A percentile compares a stretch with the other conserved stretches of the same genome.
Evolutionary conservation across 352 stramenopile species (phyloP).

Genomic region (Globisporangium recalcitrans): DNA sequence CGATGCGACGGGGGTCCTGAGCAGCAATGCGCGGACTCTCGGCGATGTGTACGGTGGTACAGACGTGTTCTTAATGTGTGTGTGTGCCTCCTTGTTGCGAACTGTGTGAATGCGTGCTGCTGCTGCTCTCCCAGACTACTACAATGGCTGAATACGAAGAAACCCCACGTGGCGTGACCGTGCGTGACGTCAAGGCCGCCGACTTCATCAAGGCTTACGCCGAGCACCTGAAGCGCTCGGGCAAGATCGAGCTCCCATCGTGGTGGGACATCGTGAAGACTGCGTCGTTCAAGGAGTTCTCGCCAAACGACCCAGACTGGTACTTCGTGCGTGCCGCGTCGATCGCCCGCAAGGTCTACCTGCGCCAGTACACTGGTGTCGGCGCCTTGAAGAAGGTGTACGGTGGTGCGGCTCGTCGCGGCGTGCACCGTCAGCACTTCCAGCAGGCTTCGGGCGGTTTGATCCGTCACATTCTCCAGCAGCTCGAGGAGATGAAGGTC

Average conservation of each 20-base stretch:
- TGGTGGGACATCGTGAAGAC: slow-evolving; percentile 99
- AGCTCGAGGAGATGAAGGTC: slow-evolving; percentile 98
- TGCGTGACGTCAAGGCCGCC: slow-evolving; percentile 94
- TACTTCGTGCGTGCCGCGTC: slow-evolving; percentile 98
- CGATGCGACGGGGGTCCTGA: slow-evolving; percentile 33
- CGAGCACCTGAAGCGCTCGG: slow-evolving; percentile 98
- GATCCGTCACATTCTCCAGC: slow-evolving; percentile 96
- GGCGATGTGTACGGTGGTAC: slow-evolving; percentile 73
- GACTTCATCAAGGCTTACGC: slow-evolving; percentile 99
- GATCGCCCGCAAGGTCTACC: slow-evolving; percentile 98
- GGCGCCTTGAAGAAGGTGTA: slow-evolving; percentile 98
- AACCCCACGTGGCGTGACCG: slow-evolving; percentile 90
- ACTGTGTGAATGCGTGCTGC: not conserved
- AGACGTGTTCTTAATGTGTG: slow-evolving; percentile 88
- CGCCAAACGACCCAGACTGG: slow-evolving; percentile 97
- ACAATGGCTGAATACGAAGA: slow-evolving; percentile 86
- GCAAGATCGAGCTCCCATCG: slow-evolving; percentile 97
- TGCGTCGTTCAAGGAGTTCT: slow-evolving; percentile 96
- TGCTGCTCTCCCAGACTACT: slow-evolving; percentile 46
- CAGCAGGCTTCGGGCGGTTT: slow-evolving; percentile 94
- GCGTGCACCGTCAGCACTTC: slow-evolving; percentile 94
- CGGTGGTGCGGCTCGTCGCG: slow-evolving; percentile 90
- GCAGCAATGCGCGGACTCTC: slow-evolving; percentile 25
- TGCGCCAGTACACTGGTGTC: slow-evolving; percentile 95
- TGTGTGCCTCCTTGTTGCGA: slow-evolving; percentile 14